Conservation (phyloP, 2,329 filamentous ascomycete genomes). For the Botrytis paeoniae region DNA sequence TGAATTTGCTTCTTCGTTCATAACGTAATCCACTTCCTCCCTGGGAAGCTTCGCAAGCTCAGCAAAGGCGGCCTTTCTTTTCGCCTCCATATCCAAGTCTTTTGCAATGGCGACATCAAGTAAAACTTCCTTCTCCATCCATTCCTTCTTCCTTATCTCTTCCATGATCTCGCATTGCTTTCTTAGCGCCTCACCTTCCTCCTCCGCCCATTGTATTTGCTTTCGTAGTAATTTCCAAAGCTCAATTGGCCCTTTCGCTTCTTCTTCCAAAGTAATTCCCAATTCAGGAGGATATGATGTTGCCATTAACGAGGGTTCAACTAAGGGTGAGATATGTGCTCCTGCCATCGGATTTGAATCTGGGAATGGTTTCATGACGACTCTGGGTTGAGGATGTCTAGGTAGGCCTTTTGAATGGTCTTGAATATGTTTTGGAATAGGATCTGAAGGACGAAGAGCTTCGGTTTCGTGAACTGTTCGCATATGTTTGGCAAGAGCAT, state of each 20-base stretch:
- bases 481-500: slow-evolving; percentile 97
- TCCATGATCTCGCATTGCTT: slow-evolving; percentile 66
- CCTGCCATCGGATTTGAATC: slow-evolving; percentile 41
- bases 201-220: slow-evolving; percentile 70
- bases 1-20: neutral
- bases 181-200: slow-evolving; percentile 61
- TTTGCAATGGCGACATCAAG: slow-evolving; percentile 67
- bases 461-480: slow-evolving; percentile 98
- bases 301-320: slow-evolving; percentile 35
- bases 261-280: slow-evolving; percentile 64
- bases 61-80: slow-evolving; percentile 53
- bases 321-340: slow-evolving; percentile 48
- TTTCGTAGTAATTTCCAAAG: slow-evolving; percentile 61
- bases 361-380: slow-evolving; percentile 60
- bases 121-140: slow-evolving; percentile 75
- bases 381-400: slow-evolving; percentile 53
- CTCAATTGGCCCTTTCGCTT: slow-evolving; percentile 58
- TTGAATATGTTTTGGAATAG: slow-evolving; percentile 68
- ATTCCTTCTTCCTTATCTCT: slow-evolving; percentile 65
- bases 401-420: slow-evolving; percentile 33
- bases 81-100: slow-evolving; percentile 64
- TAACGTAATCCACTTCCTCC: slow-evolving; percentile 25
- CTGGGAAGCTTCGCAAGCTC: slow-evolving; percentile 40
- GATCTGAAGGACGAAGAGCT: slow-evolving; percentile 75
- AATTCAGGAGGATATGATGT: slow-evolving; percentile 43